Evolutionary conservation across 2,329 filamentous ascomycete genomes (phyloP).

Genomic region (Ceratocystis cubensis): DNA sequence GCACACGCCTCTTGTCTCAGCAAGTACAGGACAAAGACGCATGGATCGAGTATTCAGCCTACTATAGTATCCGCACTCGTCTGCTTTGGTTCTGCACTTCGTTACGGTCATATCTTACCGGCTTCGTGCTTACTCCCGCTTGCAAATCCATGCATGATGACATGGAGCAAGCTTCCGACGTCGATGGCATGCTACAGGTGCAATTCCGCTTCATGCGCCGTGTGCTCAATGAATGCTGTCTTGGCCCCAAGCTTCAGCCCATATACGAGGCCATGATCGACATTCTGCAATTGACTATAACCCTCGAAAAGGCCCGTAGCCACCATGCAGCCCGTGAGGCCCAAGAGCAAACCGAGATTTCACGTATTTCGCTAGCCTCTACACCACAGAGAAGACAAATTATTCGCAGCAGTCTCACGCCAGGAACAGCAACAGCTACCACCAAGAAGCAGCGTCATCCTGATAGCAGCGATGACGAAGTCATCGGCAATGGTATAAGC

Average conservation of each 20-base stretch:
- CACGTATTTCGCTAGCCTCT: conserved; percentile 30
- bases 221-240: conserved; percentile 55
- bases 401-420: conserved; percentile 9
- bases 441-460: conserved; percentile 19
- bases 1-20: conserved; percentile 35
- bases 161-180: conserved; percentile 51
- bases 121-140: conserved; percentile 54
- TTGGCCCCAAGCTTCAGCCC: conserved; percentile 54
- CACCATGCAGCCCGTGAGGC: conserved; percentile 30
- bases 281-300: conserved; percentile 61
- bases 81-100: conserved; percentile 68
- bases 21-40: conserved; percentile 29
- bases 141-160: conserved; percentile 42
- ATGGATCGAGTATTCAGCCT: conserved; percentile 36
- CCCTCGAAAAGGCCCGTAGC: conserved; percentile 49
- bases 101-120: conserved; percentile 63
- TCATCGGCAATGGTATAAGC: conserved; percentile 25
- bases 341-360: conserved; percentile 31
- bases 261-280: conserved; percentile 63
- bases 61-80: conserved; percentile 51
- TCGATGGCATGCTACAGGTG: conserved; percentile 66
- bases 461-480: conserved; percentile 22
- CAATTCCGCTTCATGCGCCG: conserved; percentile 53
- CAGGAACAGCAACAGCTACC: neutral
- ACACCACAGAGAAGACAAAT: conserved; percentile 25